Evolutionary conservation across 129 eudicot species (phyloP), one percentile per base, ranked within the genome.

Genomic region (Kitagawia praeruptora): DNA sequence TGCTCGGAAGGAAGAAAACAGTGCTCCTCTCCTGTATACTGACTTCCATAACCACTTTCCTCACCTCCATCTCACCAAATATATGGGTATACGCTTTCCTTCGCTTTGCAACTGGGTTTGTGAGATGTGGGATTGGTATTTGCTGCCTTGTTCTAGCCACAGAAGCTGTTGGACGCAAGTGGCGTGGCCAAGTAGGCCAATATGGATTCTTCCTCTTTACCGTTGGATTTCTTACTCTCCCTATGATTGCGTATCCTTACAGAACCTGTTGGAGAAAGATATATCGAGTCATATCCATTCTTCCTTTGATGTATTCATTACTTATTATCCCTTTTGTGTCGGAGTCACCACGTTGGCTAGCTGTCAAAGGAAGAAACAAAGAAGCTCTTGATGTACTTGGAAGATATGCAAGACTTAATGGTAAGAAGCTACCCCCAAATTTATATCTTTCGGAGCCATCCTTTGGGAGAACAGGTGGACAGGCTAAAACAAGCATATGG

Each of bases 341-440:
- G 0, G 91, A 87, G 56, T 87, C 91, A 44, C 89, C 91, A 11
- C 63, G 88, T 4, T 87, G 91, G 91, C 85, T 85, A 21, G 74
- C 83, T 4, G 79, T 80, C 3, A 61, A 82, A 23, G 91, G 88
- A 16, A 74, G 85, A 31, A 83, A 80, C 31, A 75, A 54, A 53
- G 87, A 85, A 54, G 84, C 86, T 38, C 80, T 87, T 9, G 73
- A 67, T 14, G 42, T 67, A 1, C 73, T 67, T 12, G 10, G 73
- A 67, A 67, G 73, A 14, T 67, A 67, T 67, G 73, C 73, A 13
- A 31, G 73, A 31, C 73, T 67, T 16, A 67, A 67, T 67, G 73
- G 73, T 31, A 67, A 31, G 73, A 31, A 67, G 73, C 42, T 67
- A 31, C 73, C 73, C 9, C 23, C 41, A 67, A 67, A 67, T 67